Base-by-base conservation (phyloP, 108 stramenopile species). In the Pseudonitzschia pungens region DNA sequence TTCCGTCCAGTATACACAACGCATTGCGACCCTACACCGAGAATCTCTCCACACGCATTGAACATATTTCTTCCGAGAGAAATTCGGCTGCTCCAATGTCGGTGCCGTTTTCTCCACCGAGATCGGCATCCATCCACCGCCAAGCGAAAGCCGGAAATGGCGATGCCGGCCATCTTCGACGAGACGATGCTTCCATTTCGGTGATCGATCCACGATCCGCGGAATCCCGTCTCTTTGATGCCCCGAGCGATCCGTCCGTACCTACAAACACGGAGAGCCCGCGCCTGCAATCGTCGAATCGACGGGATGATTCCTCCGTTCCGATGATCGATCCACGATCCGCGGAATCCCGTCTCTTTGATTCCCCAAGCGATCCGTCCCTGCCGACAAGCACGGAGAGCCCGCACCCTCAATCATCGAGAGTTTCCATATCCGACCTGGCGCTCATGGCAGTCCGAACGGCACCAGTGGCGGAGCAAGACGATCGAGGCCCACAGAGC, bases 401-500 rank as follows among this genome's bases (percentile, higher is more conserved):
- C 36, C 36, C 6, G 36, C 36, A 6, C 6, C 65, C 16, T 56
- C 53, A 28, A 53, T n/a, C 50, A 51, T 51, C n/a, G 6, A 3
- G 1, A 8, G 16, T 10, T 51, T 51, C 50, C n/a, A 4, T 6
- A 55, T 24, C 21, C 26, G 52, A 42, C 15, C 59, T 74, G 55
- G 55, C 72, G 48, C 10, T 48, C 1, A 22, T 65, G 72, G 54
- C 66, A 10, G 56, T 33, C 32, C 41, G 41, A 27, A 16, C 21
- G 41, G 58, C 22, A n/a, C 11, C 55, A 7, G 27, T 22, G 57
- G 4, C 44, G 8, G 16, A 28, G 6, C 71, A 24, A 10, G 44
- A 36, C n/a, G 59, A 29, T 27, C 48, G 73, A 33, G 43, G 64
- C 32, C n/a, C 64, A 29, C 28, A 65, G 50, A 45, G 48, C 18